These are phyloP conservation scores for Rhynchospora pubera DNA, from an alignment of 176 grass and related monocot species.

Conservation along the genomic window DNA sequence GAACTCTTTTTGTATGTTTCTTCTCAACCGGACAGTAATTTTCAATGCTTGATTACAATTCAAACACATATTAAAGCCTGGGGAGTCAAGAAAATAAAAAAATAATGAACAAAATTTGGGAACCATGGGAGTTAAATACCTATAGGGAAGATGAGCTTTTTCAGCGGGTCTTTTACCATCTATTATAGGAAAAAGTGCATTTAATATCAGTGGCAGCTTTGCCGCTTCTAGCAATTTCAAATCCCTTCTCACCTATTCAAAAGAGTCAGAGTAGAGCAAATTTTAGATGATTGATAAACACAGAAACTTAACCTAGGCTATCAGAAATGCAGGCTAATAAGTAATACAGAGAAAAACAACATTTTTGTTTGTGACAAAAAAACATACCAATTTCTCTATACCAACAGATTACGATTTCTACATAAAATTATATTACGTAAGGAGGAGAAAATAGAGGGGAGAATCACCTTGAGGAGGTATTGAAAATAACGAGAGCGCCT, in stretches of 20 bases:
- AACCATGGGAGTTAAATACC: background rate
- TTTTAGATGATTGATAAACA: background rate
- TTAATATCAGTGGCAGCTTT: slow-evolving; percentile 19
- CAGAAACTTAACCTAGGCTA: background rate
- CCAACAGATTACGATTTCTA: background rate
- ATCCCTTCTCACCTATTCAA: slow-evolving; percentile 22
- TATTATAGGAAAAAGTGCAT: slow-evolving; percentile 26
- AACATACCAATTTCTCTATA: background rate
- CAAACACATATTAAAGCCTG: background rate
- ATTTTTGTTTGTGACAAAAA: background rate
- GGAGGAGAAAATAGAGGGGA: background rate
- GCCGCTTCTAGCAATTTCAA: slow-evolving; percentile 10
- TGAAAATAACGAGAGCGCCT: slow-evolving; percentile 27
- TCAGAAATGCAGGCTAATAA: background rate
- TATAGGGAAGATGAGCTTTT: background rate
- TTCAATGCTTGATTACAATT: background rate
- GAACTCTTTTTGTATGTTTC: background rate
- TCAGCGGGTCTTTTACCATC: slow-evolving; percentile 12
- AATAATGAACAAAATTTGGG: background rate
- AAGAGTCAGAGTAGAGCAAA: background rate
- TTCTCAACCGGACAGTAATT: background rate
- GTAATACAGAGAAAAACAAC: background rate
- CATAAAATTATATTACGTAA: background rate
- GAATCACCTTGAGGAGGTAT: slow-evolving; percentile 24
- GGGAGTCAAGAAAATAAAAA: background rate